A percentile compares a stretch with the other conserved stretches of the same genome.
Evolutionary conservation across 306 rosid genomes (phyloP).

Genomic region (Luffa aegyptiaca): DNA sequence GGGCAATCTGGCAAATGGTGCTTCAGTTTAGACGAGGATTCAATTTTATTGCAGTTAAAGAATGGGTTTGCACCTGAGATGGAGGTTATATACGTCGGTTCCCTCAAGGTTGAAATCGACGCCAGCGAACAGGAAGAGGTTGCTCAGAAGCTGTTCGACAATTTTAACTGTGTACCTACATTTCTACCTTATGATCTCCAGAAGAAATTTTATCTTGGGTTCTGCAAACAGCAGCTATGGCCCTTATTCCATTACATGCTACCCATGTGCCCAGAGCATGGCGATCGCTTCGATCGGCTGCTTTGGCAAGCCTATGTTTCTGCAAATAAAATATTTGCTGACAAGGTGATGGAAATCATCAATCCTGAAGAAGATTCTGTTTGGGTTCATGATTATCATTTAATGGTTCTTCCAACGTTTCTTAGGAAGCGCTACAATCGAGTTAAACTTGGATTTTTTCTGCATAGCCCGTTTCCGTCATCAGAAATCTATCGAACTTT

Average conservation of each 20-base stretch:
- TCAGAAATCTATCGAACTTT: slow-evolving; percentile 18
- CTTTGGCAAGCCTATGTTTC: slow-evolving; percentile 19
- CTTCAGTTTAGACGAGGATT: slow-evolving; percentile 19
- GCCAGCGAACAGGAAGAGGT: slow-evolving; percentile 14
- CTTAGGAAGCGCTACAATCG: slow-evolving; percentile 17
- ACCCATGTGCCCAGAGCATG: slow-evolving; percentile 21
- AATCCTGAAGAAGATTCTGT: slow-evolving; percentile 16
- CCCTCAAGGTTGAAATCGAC: slow-evolving; percentile 18
- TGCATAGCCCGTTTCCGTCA: slow-evolving; percentile 17
- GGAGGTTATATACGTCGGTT: slow-evolving; percentile 13
- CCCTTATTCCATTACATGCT: slow-evolving; percentile 21
- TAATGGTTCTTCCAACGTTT: slow-evolving; percentile 16
- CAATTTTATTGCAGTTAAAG: slow-evolving; percentile 13
- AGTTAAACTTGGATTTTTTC: slow-evolving; percentile 18
- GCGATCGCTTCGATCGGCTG: slow-evolving; percentile 15
- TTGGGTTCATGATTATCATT: slow-evolving; percentile 19
- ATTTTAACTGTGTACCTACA: slow-evolving; percentile 13
- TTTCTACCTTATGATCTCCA: slow-evolving; percentile 18
- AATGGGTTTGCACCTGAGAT: slow-evolving; percentile 14
- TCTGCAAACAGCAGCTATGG: slow-evolving; percentile 17
- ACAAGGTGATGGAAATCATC: slow-evolving; percentile 15
- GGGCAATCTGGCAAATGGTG: slow-evolving; percentile 12
- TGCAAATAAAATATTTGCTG: slow-evolving; percentile 17
- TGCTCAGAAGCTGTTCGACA: slow-evolving; percentile 14
- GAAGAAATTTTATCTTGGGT: slow-evolving; percentile 15